Base-by-base conservation (phyloP, 352 stramenopile genomes). In the Peronospora farinosa region DNA sequence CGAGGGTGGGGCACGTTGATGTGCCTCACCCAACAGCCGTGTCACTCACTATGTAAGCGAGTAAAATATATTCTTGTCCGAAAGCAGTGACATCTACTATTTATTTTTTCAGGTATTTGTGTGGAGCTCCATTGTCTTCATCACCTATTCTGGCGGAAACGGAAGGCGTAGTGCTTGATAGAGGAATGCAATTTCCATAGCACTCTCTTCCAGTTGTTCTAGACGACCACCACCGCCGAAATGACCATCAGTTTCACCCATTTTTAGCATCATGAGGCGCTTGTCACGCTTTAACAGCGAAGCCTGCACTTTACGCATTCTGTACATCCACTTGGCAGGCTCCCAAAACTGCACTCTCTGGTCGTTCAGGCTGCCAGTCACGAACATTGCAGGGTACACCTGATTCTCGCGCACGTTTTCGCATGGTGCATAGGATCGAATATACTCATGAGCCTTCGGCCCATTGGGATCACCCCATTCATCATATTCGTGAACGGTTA, bases 401-500 rank as follows among this genome's bases (percentile, higher is more conserved):
- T 66, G 56, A 9, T 60, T 58, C 4, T 51, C 35, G 0, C 63
- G 63, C 32, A 94, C 51, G 56, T 94, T 94, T 35, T 84, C 77
- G 21, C 69, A 85, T 12, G 84, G 84, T 7, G 79, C 78, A 49
- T 93, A 95, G n/a, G 82, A 88, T 21, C 69, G 51, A 32, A 95
- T 92, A 63, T 91, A 93, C 15, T 71, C 63, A 23, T 59, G 58
- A 10, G 77, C 68, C 5, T 68, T 52, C 0, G 57, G 51, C 2
- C 36, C 50, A 17, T 40, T 67, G 10, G 80, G 79, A 45, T 96
- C 80, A 2, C 88, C 86, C 87, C 87, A 97, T 60, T 97, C 89
- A 40, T 96, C 85, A 48, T 95, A 96, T 65, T 97, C 89, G 56
- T 96, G 83, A 13, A 96, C 63, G 9, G 89, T 97, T 2, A 97